phyloP scores from a whole-genome alignment of 2,329 filamentous ascomycete species.

The Penicillium vulpinum region DNA sequence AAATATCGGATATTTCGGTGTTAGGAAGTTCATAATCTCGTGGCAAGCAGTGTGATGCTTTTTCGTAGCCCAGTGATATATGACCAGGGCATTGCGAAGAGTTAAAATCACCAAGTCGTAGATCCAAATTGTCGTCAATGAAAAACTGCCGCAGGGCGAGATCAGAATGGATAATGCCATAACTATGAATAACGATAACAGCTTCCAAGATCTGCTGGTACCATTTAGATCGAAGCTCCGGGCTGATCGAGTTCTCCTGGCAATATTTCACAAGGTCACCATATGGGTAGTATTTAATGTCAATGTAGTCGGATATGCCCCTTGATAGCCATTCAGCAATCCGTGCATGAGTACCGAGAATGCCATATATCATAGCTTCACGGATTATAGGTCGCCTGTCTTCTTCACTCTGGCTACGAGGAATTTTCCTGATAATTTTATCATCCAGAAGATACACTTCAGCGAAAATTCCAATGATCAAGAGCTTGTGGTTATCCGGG shows the following conservation, averaged over 20 bases:
- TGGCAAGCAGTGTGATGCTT: slow-evolving; percentile 19
- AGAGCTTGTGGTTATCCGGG: neutral
- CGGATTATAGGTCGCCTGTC: neutral
- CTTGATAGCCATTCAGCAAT: neutral
- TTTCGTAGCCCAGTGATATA: slow-evolving; percentile 17
- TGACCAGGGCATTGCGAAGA: slow-evolving; percentile 14
- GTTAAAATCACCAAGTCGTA: slow-evolving; percentile 25
- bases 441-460: neutral
- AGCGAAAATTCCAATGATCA: neutral
- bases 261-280: neutral
- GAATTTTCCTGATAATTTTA: neutral
- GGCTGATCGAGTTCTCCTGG: neutral
- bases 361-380: neutral
- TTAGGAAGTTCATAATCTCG: slow-evolving; percentile 17
- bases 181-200: slow-evolving; percentile 13
- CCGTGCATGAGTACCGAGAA: neutral
- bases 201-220: neutral
- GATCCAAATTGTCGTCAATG: slow-evolving; percentile 19
- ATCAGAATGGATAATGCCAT: slow-evolving; percentile 25
- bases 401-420: neutral
- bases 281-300: neutral
- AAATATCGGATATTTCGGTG: slow-evolving; percentile 11
- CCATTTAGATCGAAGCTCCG: neutral
- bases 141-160: slow-evolving; percentile 23
- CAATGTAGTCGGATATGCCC: neutral